phyloP scores from a whole-genome alignment of 1,284 basidiomycete genomes.

The Cryptococcus sp. region DNA sequence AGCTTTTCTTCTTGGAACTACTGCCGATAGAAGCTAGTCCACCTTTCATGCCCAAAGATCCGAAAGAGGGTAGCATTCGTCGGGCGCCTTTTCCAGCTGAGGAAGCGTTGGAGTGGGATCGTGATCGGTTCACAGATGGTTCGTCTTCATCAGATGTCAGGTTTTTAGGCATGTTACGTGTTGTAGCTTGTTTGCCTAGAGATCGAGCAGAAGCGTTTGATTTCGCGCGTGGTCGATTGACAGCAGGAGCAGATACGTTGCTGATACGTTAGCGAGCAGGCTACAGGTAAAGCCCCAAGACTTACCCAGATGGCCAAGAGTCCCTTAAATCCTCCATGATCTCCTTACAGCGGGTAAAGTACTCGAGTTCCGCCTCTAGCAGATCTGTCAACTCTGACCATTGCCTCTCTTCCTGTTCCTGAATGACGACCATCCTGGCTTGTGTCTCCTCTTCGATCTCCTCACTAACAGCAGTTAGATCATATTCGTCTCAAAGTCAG shows the following conservation, averaged over 20 bases:
- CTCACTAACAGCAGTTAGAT: conserved; percentile 54
- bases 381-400: conserved; percentile 61
- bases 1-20: conserved; percentile 16
- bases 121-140: conserved; percentile 22
- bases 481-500: background rate
- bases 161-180: conserved; percentile 1
- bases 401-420: conserved; percentile 68
- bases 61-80: conserved; percentile 36
- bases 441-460: conserved; percentile 74
- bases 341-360: conserved; percentile 64
- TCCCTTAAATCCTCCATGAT: conserved; percentile 63
- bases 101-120: conserved; percentile 41
- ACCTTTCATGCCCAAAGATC: conserved; percentile 38
- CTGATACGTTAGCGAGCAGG: background rate
- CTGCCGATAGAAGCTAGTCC: conserved; percentile 15
- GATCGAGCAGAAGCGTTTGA: conserved; percentile 30
- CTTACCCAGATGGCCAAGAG: conserved; percentile 62
- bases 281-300: background rate
- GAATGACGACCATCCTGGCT: conserved; percentile 66
- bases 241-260: conserved; percentile 3
- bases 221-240: conserved; percentile 27
- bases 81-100: conserved; percentile 25
- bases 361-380: conserved; percentile 67
- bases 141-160: conserved; percentile 33
- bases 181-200: conserved; percentile 8